phyloP scores from a whole-genome alignment of 108 stramenopile species.

The Cyclotella atomus region DNA sequence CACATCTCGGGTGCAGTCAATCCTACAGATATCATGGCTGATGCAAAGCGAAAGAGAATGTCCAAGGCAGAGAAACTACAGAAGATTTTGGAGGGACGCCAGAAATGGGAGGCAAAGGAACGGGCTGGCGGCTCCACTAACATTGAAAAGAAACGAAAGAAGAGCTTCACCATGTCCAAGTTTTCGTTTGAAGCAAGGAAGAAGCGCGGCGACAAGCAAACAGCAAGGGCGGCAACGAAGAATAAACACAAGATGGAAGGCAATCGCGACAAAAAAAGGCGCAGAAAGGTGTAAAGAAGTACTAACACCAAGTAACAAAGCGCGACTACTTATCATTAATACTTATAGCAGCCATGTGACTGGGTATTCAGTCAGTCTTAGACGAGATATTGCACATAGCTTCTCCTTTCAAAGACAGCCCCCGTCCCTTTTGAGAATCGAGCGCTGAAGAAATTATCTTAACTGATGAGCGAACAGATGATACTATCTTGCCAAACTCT shows the following conservation, averaged over 20 bases:
- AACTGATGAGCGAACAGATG: constrained; percentile 30
- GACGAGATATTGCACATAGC: constrained; percentile 19
- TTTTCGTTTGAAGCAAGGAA: constrained; percentile 61
- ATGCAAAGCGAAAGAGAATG: constrained; percentile 76
- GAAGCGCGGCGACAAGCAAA: constrained; percentile 63
- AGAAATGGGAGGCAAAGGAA: constrained; percentile 77
- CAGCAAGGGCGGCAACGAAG: constrained; percentile 56
- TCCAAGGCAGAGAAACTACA: constrained; percentile 81
- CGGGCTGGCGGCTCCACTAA: constrained; percentile 92
- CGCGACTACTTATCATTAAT: too few species aligned
- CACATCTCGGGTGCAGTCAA: constrained; percentile 73
- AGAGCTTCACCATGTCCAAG: constrained; percentile 91
- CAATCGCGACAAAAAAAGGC: constrained; percentile 76
- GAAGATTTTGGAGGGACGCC: constrained; percentile 75
- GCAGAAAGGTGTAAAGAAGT: constrained; percentile 73
- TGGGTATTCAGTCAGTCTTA: constrained; percentile 39
- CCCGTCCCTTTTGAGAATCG: constrained; percentile 32
- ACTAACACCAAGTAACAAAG: too few species aligned
- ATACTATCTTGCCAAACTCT: constrained; percentile 29
- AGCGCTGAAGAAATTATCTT: constrained; percentile 40
- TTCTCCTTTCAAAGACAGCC: constrained; percentile 9
- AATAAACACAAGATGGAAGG: constrained; percentile 44
- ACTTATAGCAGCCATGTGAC: too few species aligned
- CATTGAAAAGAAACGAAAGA: constrained; percentile 88
- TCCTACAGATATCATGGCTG: constrained; percentile 80